Conservation (phyloP, 2,329 filamentous ascomycete species). For the Aspergillus amoenus region DNA sequence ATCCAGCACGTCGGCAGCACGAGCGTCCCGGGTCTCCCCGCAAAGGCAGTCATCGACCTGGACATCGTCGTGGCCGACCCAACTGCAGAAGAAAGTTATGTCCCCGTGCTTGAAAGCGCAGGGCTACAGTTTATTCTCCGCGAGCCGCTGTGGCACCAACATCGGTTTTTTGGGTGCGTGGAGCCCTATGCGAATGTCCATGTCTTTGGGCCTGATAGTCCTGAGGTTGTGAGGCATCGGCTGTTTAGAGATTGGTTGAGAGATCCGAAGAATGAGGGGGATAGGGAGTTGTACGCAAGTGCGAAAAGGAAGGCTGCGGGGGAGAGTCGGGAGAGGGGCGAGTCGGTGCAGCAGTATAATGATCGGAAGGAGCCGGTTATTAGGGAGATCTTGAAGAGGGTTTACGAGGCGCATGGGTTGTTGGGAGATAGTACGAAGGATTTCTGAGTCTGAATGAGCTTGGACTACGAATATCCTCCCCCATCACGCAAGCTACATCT, state of each 20-base stretch:
- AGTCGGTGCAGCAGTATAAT: slow-evolving; percentile 42
- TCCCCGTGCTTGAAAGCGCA: slow-evolving; percentile 41
- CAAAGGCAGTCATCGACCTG: slow-evolving; percentile 55
- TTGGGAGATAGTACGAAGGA: background rate
- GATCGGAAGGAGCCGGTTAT: slow-evolving; percentile 44
- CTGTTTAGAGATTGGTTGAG: slow-evolving; percentile 49
- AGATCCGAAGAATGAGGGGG: slow-evolving; percentile 32
- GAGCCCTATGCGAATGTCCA: slow-evolving; percentile 49
- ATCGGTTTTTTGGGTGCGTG: slow-evolving; percentile 47
- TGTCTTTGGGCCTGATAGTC: slow-evolving; percentile 46
- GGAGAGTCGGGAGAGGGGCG: slow-evolving; percentile 30
- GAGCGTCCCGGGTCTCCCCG: slow-evolving; percentile 49
- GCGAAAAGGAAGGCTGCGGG: slow-evolving; percentile 40
- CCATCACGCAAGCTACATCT: background rate
- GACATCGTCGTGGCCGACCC: slow-evolving; percentile 49
- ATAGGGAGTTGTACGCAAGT: slow-evolving; percentile 42
- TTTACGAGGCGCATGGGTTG: slow-evolving; percentile 18
- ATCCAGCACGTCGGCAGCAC: slow-evolving; percentile 54
- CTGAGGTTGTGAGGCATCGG: slow-evolving; percentile 45
- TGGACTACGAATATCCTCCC: background rate
- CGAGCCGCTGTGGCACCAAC: slow-evolving; percentile 50
- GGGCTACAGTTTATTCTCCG: slow-evolving; percentile 50
- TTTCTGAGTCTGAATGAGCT: background rate
- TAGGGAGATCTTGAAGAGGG: slow-evolving; percentile 39
- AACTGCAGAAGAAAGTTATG: slow-evolving; percentile 45